These are phyloP conservation scores for Chrysosphaeria jannelii DNA, from an alignment of 2,329 filamentous ascomycete genomes.

Conservation along the genomic window DNA sequence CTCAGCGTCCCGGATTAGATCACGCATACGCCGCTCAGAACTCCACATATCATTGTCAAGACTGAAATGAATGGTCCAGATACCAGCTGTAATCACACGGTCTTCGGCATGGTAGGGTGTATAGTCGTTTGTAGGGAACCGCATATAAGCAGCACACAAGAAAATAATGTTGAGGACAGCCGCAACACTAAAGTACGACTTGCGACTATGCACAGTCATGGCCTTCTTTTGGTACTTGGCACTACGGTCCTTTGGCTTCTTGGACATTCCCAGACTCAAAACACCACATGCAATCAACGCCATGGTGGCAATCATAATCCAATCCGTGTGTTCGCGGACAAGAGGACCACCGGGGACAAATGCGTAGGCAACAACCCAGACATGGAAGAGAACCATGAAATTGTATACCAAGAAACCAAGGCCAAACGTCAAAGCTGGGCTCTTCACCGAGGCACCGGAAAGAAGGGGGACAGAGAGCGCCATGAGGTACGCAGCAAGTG, in stretches of 20 bases:
- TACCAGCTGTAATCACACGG: slow-evolving; percentile 72
- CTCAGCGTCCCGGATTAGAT: slow-evolving; percentile 78
- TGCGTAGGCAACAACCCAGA: slow-evolving; percentile 94
- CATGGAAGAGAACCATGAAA: slow-evolving; percentile 81
- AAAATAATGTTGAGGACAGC: slow-evolving; percentile 55
- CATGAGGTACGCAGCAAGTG: slow-evolving; percentile 51
- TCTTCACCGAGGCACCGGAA: slow-evolving; percentile 42
- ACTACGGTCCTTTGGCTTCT: slow-evolving; percentile 10
- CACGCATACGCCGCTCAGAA: slow-evolving; percentile 75
- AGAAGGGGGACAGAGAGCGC: slow-evolving; percentile 51
- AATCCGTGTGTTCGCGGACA: slow-evolving; percentile 81
- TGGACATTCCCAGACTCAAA: slow-evolving; percentile 29
- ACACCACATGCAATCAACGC: slow-evolving; percentile 57
- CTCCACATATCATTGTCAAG: slow-evolving; percentile 98
- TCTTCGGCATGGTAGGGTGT: slow-evolving; percentile 66
- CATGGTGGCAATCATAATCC: slow-evolving; percentile 78
- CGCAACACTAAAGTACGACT: slow-evolving; percentile 25
- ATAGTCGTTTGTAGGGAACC: slow-evolving; percentile 83
- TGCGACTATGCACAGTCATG: slow-evolving; percentile 13
- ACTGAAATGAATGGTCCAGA: slow-evolving; percentile 97
- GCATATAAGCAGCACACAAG: slow-evolving; percentile 51
- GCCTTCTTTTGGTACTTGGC: slow-evolving; percentile 12
- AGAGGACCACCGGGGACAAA: slow-evolving; percentile 87
- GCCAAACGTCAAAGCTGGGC: slow-evolving; percentile 55
- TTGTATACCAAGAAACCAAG: slow-evolving; percentile 80